These are phyloP conservation scores for Suhomyces guaymorum DNA, from an alignment of 1,139 yeast species.

Conservation along the genomic window DNA sequence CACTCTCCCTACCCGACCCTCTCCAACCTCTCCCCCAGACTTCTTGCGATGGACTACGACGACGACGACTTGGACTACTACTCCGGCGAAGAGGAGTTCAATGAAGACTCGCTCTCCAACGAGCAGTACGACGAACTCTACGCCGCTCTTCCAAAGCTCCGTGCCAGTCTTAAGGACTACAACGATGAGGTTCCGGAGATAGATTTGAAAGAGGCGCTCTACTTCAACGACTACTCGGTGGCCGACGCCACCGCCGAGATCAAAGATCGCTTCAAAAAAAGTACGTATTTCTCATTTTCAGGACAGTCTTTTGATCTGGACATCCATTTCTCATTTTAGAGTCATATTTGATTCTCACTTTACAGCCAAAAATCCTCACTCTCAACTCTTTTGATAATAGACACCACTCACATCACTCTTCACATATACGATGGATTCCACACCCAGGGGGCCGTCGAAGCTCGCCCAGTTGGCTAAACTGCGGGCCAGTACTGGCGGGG, in stretches of 20 bases:
- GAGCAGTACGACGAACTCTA: conserved; percentile 53
- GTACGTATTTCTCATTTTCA: conserved; percentile 37
- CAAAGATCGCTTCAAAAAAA: conserved; percentile 43
- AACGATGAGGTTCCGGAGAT: conserved; percentile 50
- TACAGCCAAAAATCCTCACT: not conserved
- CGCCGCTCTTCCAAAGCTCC: conserved; percentile 42
- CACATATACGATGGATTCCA: too few species aligned
- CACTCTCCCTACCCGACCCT: not conserved
- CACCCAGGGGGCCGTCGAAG: conserved; percentile 15
- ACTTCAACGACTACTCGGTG: conserved; percentile 59
- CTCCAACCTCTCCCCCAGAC: not conserved
- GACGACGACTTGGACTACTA: conserved; percentile 50
- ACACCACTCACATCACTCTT: not conserved
- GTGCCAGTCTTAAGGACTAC: conserved; percentile 35
- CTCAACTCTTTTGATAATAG: not conserved
- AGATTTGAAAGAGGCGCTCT: conserved; percentile 60
- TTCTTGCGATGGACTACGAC: conserved; percentile 21
- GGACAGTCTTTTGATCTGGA: too few species aligned
- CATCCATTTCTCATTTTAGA: conserved; percentile 5
- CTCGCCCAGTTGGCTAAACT: conserved; percentile 18
- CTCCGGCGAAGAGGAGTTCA: conserved; percentile 37
- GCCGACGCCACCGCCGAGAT: conserved; percentile 56
- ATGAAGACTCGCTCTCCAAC: conserved; percentile 46
- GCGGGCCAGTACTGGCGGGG: conserved; percentile 8
- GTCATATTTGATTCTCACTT: not conserved